Percentiles rank a stretch among this genome's conserved stretches.
These are phyloP conservation scores for Parathielavia hyrcaniae DNA, from an alignment of 495 filamentous ascomycete species.

Conservation along the genomic window DNA sequence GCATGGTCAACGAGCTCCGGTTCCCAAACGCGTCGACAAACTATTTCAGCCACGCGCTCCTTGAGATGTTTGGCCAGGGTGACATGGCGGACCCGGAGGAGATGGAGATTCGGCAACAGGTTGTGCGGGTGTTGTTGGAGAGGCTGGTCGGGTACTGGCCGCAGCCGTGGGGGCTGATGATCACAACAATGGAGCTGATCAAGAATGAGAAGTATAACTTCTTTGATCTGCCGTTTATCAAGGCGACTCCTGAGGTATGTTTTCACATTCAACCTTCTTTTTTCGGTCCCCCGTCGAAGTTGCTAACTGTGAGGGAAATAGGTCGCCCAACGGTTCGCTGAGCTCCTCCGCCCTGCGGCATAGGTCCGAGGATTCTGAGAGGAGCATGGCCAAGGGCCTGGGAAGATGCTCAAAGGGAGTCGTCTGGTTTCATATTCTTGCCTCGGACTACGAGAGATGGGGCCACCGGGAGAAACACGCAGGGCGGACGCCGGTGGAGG, in stretches of 20 bases:
- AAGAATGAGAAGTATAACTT: constrained; percentile 85
- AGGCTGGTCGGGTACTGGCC: constrained; percentile 82
- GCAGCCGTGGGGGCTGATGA: constrained; percentile 92
- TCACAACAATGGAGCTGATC: constrained; percentile 81
- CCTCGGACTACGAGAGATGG: background rate
- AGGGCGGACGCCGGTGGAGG: too few species aligned
- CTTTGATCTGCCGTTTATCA: constrained; percentile 89
- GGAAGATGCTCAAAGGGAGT: background rate
- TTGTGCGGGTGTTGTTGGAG: constrained; percentile 81
- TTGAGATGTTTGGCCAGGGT: constrained; percentile 71
- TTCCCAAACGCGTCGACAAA: constrained; percentile 85
- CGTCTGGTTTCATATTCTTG: background rate
- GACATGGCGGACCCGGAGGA: constrained; percentile 71
- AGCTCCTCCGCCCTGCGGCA: constrained; percentile 5
- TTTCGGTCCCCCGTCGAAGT: constrained; percentile 11
- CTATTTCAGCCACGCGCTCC: constrained; percentile 82
- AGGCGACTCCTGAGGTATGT: constrained; percentile 73
- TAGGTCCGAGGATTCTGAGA: background rate
- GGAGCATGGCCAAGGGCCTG: background rate
- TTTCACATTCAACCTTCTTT: constrained; percentile 1
- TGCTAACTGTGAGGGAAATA: constrained; percentile 24
- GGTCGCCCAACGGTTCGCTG: constrained; percentile 38
- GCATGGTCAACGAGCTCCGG: constrained; percentile 86
- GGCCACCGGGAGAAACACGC: too few species aligned
- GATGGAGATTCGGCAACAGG: constrained; percentile 78